A percentile compares a stretch with the other conserved stretches of the same genome.
Conservation (phyloP, 208 protist genomes). For the Crithidia expoeki region DNA sequence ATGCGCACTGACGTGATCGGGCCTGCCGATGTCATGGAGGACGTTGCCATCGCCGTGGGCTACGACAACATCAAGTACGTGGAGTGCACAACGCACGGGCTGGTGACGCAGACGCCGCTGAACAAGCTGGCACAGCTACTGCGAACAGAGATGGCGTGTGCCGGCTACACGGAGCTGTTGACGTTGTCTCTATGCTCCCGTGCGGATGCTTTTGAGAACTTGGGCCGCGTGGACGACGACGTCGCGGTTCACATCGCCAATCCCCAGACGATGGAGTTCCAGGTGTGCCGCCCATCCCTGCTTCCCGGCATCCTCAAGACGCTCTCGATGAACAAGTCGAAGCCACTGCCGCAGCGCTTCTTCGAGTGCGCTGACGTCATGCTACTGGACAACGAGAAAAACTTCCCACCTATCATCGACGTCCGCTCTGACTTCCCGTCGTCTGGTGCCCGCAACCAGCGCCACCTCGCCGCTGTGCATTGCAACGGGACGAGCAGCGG, state of each 20-base stretch:
- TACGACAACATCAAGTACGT: slow-evolving; percentile 95
- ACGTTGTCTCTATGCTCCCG: slow-evolving; percentile 94
- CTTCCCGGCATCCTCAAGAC: slow-evolving; percentile 97
- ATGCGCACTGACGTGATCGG: slow-evolving; percentile 97
- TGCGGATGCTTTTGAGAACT: slow-evolving; percentile 90
- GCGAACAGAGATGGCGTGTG: slow-evolving; percentile 90
- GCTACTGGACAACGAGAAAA: slow-evolving; percentile 82
- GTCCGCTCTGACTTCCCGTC: slow-evolving; percentile 48
- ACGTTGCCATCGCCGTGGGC: slow-evolving; percentile 98
- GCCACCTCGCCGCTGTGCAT: slow-evolving; percentile 87
- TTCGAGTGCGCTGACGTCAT: slow-evolving; percentile 98
- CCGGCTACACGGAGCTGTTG: slow-evolving; percentile 97
- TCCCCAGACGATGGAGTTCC: slow-evolving; percentile 95
- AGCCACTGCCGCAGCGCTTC: slow-evolving; percentile 93
- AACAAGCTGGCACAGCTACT: slow-evolving; percentile 95
- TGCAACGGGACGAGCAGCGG: slow-evolving; percentile 71
- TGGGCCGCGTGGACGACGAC: slow-evolving; percentile 78
- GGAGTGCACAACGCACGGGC: slow-evolving; percentile 77
- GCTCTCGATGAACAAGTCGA: slow-evolving; percentile 89
- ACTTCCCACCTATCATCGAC: slow-evolving; percentile 87
- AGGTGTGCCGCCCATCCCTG: slow-evolving; percentile 94
- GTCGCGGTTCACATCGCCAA: slow-evolving; percentile 93
- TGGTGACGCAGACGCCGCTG: slow-evolving; percentile 91
- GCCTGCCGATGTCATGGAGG: slow-evolving; percentile 97
- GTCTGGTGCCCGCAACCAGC: slow-evolving; percentile 91